Base-by-base conservation (phyloP, 2,329 filamentous ascomycete genomes). In the Xylariaceae sp. region DNA sequence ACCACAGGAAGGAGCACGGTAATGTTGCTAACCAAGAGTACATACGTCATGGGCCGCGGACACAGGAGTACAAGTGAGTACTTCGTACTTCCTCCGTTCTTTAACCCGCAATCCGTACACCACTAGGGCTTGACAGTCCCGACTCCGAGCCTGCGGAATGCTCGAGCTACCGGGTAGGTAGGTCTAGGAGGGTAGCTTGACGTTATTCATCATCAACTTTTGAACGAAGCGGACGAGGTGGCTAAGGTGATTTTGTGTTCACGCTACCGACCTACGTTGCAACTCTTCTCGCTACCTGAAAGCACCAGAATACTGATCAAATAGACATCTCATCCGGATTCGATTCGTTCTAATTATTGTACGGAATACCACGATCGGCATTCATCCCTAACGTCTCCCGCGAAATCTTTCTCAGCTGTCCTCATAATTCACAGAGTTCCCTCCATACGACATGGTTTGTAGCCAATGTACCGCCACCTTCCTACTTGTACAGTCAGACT, bases 401-500 rank as follows among this genome's bases (percentile, higher is more conserved):
- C 11, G 10, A 15, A 41, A 9, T 13, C 7, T 51, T 7, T 13
- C 7, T 51, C 13, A 7, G 3, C 23, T 51, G 17, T 15, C 17
- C 17, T 10, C 11, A 17, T 37, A 39, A 69, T 30, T 30, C 23
- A 30, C 23, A 4, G 23, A 30, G 23, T 30, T 30, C 5, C 23
- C 23, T 30, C 23, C 23, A 30, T 30, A 4, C 23, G 23, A 30
- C 23, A 30, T 69, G 67, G 67, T 67, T 45, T 41, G 66, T 62
- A 39, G 10, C 30, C 35, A 30, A 13, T 41, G 51, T 15, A 44
- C 35, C 5, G 2, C 35, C n/a, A 35, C 4, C 50, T 3, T 15
- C 47, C 1, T 44, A 18, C 17, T 18, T 18, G 17, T 18, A 34
- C 2, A 39, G 8, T 51, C 11, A 49, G 7, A n/a, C 8, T 18